Conservation (phyloP, 2,329 filamentous ascomycete genomes). For the Trichoderma cornu-damae region DNA sequence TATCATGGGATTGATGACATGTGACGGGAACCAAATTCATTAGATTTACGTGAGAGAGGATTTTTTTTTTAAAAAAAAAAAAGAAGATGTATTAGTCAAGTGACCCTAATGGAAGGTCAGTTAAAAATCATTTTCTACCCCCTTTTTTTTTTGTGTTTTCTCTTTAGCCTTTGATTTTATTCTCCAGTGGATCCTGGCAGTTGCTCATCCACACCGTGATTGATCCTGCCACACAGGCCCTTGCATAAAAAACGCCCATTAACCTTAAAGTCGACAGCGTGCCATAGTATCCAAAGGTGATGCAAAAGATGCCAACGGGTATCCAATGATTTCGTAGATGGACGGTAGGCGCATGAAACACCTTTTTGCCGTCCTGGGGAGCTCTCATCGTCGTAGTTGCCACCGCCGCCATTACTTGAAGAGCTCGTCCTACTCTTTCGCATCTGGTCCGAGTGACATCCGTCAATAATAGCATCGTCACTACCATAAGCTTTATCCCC, state of each 20-base stretch:
- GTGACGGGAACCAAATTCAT: background rate
- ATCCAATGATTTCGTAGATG: slow-evolving; percentile 1
- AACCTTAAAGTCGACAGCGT: background rate
- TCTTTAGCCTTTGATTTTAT: background rate
- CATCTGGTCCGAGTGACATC: background rate
- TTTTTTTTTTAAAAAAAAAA: no score
- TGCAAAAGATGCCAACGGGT: background rate
- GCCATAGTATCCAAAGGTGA: background rate
- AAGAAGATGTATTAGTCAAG: slow-evolving; percentile 2
- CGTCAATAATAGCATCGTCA: background rate
- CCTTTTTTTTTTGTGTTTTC: background rate
- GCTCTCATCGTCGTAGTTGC: background rate
- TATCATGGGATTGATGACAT: slow-evolving; percentile 4
- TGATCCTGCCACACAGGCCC: background rate
- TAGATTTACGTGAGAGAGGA: slow-evolving; percentile 11
- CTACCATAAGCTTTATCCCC: background rate
- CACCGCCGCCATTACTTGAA: background rate
- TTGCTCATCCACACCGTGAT: background rate
- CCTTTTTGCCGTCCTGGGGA: background rate
- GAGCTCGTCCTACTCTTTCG: background rate
- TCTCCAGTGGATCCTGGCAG: background rate
- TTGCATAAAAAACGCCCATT: background rate
- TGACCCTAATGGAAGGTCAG: background rate
- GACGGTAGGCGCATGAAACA: background rate
- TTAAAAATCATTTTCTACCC: background rate